Percentiles rank a stretch among this genome's conserved stretches.
phyloP scores from a whole-genome alignment of 306 rosid genomes.

The Fragaria vesca region DNA sequence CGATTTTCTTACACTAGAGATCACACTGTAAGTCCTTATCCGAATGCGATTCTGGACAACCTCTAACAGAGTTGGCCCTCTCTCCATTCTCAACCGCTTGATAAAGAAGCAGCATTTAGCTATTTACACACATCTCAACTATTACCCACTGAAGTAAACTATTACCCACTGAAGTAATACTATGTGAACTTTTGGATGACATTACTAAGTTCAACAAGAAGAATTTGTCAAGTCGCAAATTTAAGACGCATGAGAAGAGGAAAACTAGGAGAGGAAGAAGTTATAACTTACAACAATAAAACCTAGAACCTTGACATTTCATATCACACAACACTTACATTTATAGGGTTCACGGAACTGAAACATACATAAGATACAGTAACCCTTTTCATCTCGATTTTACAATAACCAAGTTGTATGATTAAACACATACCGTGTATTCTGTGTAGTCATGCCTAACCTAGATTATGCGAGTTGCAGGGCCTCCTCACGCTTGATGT shows the following conservation, averaged over 20 bases:
- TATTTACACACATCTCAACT: too few relatives aligned
- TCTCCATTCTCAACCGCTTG: too few relatives aligned
- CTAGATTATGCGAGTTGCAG: slow-evolving; percentile 51
- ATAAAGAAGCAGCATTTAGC: too few relatives aligned
- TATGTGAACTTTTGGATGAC: neutral
- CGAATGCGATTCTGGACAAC: too few relatives aligned
- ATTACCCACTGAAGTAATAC: too few relatives aligned
- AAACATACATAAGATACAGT: slow-evolving; percentile 9
- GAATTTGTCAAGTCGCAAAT: neutral
- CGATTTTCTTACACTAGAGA: too few relatives aligned
- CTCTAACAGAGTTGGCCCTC: too few relatives aligned
- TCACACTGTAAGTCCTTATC: too few relatives aligned
- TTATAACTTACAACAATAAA: neutral
- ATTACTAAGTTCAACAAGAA: neutral
- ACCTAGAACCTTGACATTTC: neutral
- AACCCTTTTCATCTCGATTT: slow-evolving; percentile 1
- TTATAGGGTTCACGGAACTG: slow-evolving; percentile 16
- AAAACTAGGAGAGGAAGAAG: neutral
- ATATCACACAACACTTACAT: neutral
- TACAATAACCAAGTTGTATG: slow-evolving; percentile 27
- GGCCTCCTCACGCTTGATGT: slow-evolving; percentile 75
- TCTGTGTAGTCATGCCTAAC: slow-evolving; percentile 1
- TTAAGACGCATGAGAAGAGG: neutral
- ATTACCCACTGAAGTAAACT: too few relatives aligned
- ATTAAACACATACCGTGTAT: slow-evolving; percentile 21